Evolutionary conservation across 148 eudicot genomes (phyloP), one percentile per base, ranked within the genome.

Genomic region (Heliamphora exappendiculata): DNA sequence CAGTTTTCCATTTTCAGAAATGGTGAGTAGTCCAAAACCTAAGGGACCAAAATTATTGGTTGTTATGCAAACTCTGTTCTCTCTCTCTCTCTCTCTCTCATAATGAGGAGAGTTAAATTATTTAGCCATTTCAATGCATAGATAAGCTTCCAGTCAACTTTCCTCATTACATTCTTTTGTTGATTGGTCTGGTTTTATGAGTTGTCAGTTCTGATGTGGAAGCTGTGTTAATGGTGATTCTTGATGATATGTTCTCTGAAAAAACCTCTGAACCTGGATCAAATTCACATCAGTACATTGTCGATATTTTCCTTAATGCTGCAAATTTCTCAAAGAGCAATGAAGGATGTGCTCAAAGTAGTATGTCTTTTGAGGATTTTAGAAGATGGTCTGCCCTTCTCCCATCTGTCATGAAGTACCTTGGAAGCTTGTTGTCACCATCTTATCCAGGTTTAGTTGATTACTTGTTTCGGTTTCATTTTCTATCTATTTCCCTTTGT

Each of bases 151-250:
- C 24, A 36, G 24, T 51, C 39, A 42, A 22, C 2, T 50, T 55
- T 60, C 22, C 26, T 63, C 64, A 45, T 37, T 41, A 33, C 29
- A 31, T 68, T 58, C 13, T 62, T 34, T 29, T n/a, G 47, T 47
- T 55, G 62, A 44, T 58, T 68, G 58, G 63, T 29, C 67, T 69
- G 62, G 29, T 37, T 45, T 68, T 67, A 19, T 45, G 75, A 66
- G 70, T 87, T 82, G 78, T 67, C 89, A 94, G 98, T 88, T 88
- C 97, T 75, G 92, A 92, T 78, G 79, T 89, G 75, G 93, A 89
- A 90, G 91, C 85, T 62, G 92, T 85, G 42, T 74, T 89, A 79
- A 80, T 79, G 53, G 84, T 88, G 54, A 79, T 94, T 78, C 79
- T 92, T 66, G 88, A 79, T 75, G 87, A 88, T 79, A 67, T 92